Evolutionary conservation across 148 eudicot genomes (phyloP), one percentile per base, ranked within the genome.

Genomic region (Rhododendron mucronatum): DNA sequence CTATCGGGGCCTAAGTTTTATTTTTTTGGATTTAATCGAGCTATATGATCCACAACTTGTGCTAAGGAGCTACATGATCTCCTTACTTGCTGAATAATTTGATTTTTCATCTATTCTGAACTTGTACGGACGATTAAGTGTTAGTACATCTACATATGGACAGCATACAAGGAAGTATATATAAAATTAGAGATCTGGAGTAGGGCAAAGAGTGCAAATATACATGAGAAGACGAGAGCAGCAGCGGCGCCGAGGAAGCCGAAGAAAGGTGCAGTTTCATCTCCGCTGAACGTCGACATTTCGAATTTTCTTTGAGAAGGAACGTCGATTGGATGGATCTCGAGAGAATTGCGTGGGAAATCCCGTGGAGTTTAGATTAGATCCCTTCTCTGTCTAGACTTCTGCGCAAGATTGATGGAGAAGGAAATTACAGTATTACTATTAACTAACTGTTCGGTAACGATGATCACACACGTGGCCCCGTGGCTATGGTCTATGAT

Each of bases 261-360:
- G 83, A 91, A 92, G 88, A 93, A 93, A n/a, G 93, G 94, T n/a
- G 94, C 94, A 10, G 94, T 93, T 90, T 93, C 94, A 89, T 93
- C 94, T 18, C 94, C 94, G 85, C 91, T 93, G 90, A 93, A 91
- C 23, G 90, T 82, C 35, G 94, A 41, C 90, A 88, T 86, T 9
- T 11, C 59, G 79, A 50, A 45, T 16, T 50, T 51, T 23, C 5
- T 35, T 1, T 5, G 76, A 15, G 41, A 14, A 33, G 5, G 20
- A 13, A 71, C 76, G 18, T 20, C 12, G 76, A 71, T 71, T 33
- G 76, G 76, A 71, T 33, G 76, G 76, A 71, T 71, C 39, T 71
- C 20, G 76, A 71, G 41, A 71, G 26, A 71, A 30, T 33, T 71
- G 39, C n/a, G 8, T 30, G 76, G 41, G 9, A 23, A 2, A 23